These are phyloP conservation scores for Paraphaeosphaeria minitans DNA, from an alignment of 2,329 filamentous ascomycete species.

Conservation along the genomic window DNA sequence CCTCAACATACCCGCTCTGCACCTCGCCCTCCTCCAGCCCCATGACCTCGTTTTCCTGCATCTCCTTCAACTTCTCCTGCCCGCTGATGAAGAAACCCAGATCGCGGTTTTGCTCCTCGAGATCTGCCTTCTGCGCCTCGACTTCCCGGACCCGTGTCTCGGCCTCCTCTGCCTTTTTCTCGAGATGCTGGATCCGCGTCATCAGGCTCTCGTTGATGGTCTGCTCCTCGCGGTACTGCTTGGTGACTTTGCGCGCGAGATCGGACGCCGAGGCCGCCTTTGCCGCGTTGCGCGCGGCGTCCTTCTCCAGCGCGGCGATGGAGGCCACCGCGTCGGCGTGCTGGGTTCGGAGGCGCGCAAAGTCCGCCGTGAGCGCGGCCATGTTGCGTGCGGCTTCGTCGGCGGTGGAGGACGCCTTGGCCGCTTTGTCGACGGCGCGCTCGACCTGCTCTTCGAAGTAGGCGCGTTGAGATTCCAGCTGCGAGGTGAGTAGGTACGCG, in stretches of 20 bases:
- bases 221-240: constrained; percentile 85
- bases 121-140: constrained; percentile 66
- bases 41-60: constrained; percentile 73
- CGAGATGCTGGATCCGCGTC: constrained; percentile 75
- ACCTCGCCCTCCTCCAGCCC: constrained; percentile 67
- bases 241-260: constrained; percentile 75
- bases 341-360: constrained; percentile 60
- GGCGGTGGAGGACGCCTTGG: constrained; percentile 70
- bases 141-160: constrained; percentile 52
- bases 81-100: constrained; percentile 86
- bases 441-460: constrained; percentile 95
- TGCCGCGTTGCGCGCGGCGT: constrained; percentile 59
- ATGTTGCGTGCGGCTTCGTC: constrained; percentile 63
- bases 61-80: constrained; percentile 76
- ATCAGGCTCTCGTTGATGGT: constrained; percentile 80
- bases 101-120: constrained; percentile 86
- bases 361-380: constrained; percentile 55
- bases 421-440: constrained; percentile 87
- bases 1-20: constrained; percentile 43
- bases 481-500: constrained; percentile 87
- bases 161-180: constrained; percentile 62
- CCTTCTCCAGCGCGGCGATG: constrained; percentile 72
- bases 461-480: constrained; percentile 87
- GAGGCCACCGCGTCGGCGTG: constrained; percentile 59
- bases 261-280: constrained; percentile 74